These are phyloP conservation scores for Cryptosporidium tyzzeri DNA, from an alignment of 169 alveolate species.

Conservation along the genomic window DNA sequence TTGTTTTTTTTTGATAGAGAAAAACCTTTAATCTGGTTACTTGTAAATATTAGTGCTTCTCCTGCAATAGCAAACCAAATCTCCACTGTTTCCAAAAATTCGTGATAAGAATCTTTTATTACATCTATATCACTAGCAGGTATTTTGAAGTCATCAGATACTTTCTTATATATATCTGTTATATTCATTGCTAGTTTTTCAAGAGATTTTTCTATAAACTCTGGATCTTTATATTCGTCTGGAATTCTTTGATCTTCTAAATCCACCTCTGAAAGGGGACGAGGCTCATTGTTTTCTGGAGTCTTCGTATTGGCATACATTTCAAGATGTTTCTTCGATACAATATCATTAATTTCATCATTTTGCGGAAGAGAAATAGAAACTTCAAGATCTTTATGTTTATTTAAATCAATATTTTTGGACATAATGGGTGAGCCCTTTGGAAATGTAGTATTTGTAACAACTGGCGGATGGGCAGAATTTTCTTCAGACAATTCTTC, in stretches of 20 bases:
- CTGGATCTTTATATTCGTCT: slow-evolving; percentile 22
- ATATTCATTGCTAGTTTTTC: slow-evolving; percentile 32
- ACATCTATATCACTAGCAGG: slow-evolving; percentile 9
- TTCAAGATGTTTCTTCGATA: neutral
- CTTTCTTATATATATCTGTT: slow-evolving; percentile 34
- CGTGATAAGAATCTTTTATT: neutral
- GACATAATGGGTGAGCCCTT: neutral
- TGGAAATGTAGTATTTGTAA: neutral
- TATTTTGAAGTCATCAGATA: neutral
- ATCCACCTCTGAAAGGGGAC: neutral
- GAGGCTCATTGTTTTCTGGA: neutral
- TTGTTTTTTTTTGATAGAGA: neutral
- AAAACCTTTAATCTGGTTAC: neutral
- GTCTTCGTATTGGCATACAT: neutral
- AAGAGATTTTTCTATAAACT: slow-evolving; percentile 29
- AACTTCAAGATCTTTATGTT: neutral
- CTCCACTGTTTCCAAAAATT: slow-evolving; percentile 13
- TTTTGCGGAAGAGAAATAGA: neutral
- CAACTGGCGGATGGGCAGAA: neutral
- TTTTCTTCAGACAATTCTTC: neutral
- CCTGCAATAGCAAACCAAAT: slow-evolving; percentile 60
- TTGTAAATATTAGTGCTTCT: slow-evolving; percentile 49
- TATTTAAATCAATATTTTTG: neutral
- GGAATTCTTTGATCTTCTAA: neutral
- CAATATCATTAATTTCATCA: no score